These are phyloP conservation scores for Sporothrix pallida DNA, from an alignment of 2,329 filamentous ascomycete species.

Conservation along the genomic window DNA sequence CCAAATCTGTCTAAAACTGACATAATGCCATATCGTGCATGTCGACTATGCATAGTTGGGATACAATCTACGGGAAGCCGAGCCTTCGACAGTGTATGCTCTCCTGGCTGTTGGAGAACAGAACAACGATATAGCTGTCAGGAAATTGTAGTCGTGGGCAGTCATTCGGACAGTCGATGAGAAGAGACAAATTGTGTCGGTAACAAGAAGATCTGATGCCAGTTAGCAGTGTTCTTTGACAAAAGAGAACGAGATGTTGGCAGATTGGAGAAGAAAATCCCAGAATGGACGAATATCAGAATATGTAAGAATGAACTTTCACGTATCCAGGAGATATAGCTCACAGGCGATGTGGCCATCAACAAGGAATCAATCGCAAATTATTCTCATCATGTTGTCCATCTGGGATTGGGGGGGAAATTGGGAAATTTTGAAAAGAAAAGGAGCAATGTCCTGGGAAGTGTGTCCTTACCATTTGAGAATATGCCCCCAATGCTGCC, in stretches of 20 bases:
- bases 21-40: too few species aligned
- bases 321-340: constrained; percentile 72
- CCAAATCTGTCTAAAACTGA: too few species aligned
- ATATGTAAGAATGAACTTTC: constrained; percentile 96
- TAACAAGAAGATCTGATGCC: not conserved
- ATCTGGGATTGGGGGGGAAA: constrained; percentile 35
- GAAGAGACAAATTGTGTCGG: too few species aligned
- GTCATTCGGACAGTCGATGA: too few species aligned
- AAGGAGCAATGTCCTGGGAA: constrained; percentile 7
- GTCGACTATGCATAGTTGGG: not conserved
- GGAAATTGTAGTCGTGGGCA: too few species aligned
- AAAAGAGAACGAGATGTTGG: too few species aligned
- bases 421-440: constrained; percentile 29
- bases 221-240: constrained; percentile 22
- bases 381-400: constrained; percentile 77
- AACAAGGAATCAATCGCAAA: constrained; percentile 86
- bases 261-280: not conserved
- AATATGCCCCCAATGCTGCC: constrained; percentile 1
- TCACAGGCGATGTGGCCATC: constrained; percentile 82
- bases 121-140: too few species aligned
- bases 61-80: not conserved
- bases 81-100: too few species aligned
- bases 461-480: constrained; percentile 29
- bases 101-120: too few species aligned
- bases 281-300: constrained; percentile 61